Conservation (phyloP, 495 filamentous ascomycete genomes). For the Poronia punctata region DNA sequence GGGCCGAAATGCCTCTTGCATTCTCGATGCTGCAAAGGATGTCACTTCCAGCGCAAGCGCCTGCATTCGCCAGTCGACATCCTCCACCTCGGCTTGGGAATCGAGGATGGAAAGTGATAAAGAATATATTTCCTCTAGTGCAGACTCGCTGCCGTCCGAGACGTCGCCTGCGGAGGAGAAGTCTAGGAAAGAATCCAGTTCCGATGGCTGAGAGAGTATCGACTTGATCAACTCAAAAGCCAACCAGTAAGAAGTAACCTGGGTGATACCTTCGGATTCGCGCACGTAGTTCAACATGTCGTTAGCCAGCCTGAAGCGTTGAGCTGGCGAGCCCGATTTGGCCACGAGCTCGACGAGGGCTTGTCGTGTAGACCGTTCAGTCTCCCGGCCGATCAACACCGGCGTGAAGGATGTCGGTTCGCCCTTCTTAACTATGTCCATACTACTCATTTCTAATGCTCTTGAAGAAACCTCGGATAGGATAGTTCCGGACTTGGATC, state of each 20-base stretch:
- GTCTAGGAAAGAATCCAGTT: constrained; percentile 62
- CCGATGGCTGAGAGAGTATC: constrained; percentile 38
- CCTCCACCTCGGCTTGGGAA: constrained; percentile 40
- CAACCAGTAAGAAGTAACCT: constrained; percentile 76
- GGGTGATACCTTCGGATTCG: constrained; percentile 44
- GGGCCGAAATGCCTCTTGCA: constrained; percentile 62
- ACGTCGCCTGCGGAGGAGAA: constrained; percentile 31
- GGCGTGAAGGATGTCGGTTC: constrained; percentile 44
- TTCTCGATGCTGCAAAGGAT: constrained; percentile 61
- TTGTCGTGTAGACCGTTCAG: constrained; percentile 55
- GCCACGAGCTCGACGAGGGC: constrained; percentile 42
- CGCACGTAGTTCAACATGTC: constrained; percentile 54
- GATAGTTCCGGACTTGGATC: constrained; percentile 23
- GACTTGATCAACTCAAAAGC: constrained; percentile 62
- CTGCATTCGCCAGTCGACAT: constrained; percentile 60
- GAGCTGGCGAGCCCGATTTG: constrained; percentile 34
- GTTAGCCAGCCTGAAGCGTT: constrained; percentile 43
- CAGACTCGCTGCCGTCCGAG: constrained; percentile 40
- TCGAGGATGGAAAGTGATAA: constrained; percentile 61
- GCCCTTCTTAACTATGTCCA: constrained; percentile 14
- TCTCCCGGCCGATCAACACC: constrained; percentile 56
- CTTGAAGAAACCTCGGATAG: constrained; percentile 21
- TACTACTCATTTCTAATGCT: constrained; percentile 15
- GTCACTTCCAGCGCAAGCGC: constrained; percentile 70
- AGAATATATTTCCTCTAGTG: constrained; percentile 74